Percentiles rank a stretch among this genome's conserved stretches.
Conservation (phyloP, 305 asterid genomes). For the Fraxinus angustifolia region DNA sequence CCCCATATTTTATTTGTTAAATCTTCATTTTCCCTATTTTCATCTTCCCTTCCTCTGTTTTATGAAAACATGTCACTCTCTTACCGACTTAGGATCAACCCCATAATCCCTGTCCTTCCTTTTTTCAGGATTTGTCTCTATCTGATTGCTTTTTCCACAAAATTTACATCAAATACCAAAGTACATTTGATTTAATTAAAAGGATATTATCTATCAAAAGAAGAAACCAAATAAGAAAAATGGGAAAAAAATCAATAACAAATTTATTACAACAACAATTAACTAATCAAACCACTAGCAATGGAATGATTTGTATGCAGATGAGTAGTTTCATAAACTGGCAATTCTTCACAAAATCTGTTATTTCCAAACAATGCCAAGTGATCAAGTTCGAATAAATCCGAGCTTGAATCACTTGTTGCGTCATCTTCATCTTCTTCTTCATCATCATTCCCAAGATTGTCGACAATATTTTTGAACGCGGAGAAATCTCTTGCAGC, state of each 20-base stretch:
- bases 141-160: conserved; percentile 30
- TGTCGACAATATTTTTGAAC: conserved; percentile 12
- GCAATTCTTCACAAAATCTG: conserved; percentile 69
- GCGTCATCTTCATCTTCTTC: conserved; percentile 56
- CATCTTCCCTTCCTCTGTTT: conserved; percentile 17
- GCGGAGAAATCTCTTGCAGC: conserved; percentile 8
- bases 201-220: conserved; percentile 24
- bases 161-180: conserved; percentile 15
- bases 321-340: conserved; percentile 79
- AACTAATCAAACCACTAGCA: conserved; percentile 53
- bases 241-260: background rate
- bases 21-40: background rate
- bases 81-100: conserved; percentile 58
- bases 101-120: conserved; percentile 28
- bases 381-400: conserved; percentile 81
- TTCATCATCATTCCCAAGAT: conserved; percentile 15
- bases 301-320: conserved; percentile 45
- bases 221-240: background rate
- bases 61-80: conserved; percentile 36
- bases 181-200: background rate
- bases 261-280: conserved; percentile 16
- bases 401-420: conserved; percentile 77
- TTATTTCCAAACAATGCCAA: conserved; percentile 40
- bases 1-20: no score
- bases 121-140: conserved; percentile 47